phyloP scores from a whole-genome alignment of 2,329 filamentous ascomycete genomes.

The Penicillium sp. region DNA sequence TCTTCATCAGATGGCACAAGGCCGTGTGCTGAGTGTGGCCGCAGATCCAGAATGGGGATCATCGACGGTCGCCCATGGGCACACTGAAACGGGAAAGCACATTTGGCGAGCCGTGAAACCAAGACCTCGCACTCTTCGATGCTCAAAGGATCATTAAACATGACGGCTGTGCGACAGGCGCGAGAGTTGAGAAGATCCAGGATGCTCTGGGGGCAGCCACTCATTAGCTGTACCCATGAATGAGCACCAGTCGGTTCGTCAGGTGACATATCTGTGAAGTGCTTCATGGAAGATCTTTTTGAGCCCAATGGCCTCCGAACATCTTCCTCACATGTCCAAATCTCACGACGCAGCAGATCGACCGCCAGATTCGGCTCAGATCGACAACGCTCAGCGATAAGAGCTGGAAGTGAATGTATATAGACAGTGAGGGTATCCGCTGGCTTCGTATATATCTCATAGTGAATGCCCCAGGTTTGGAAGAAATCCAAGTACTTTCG shows the following conservation, averaged over 20 bases:
- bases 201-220: constrained; percentile 70
- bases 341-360: constrained; percentile 70
- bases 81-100: constrained; percentile 51
- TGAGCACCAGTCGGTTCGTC: not conserved
- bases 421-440: constrained; percentile 35
- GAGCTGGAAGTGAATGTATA: constrained; percentile 63
- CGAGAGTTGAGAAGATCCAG: constrained; percentile 59
- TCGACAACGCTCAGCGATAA: constrained; percentile 73
- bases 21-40: constrained; percentile 1
- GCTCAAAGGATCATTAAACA: constrained; percentile 50
- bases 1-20: not conserved
- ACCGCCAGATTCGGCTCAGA: constrained; percentile 69
- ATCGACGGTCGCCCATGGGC: constrained; percentile 52
- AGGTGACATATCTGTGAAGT: not conserved
- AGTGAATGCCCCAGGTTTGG: constrained; percentile 70
- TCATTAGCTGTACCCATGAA: constrained; percentile 62
- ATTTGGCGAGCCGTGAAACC: constrained; percentile 38
- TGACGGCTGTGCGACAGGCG: constrained; percentile 50
- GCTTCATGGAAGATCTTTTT: constrained; percentile 3
- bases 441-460: constrained; percentile 44
- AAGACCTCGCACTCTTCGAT: constrained; percentile 40
- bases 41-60: constrained; percentile 43
- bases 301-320: constrained; percentile 12
- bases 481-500: constrained; percentile 57
- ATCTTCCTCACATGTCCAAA: constrained; percentile 63